Conservation (phyloP, 2,329 filamentous ascomycete species). For the Sordariomycetes sp. region DNA sequence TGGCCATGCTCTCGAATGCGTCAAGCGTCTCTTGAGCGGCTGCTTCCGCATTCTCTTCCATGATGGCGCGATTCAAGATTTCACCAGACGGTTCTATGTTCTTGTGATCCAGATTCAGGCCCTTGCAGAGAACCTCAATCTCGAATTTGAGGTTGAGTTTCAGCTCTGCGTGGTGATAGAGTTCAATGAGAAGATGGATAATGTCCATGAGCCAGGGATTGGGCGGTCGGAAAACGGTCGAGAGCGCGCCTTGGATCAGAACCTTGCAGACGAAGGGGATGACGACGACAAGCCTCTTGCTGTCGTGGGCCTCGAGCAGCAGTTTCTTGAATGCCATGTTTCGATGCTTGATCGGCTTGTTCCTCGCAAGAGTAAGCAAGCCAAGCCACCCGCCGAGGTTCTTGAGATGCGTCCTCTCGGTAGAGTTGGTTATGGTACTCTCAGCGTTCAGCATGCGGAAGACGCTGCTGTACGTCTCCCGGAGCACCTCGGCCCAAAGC, state of each 20-base stretch:
- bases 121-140: slow-evolving; percentile 94
- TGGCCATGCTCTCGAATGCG: slow-evolving; percentile 67
- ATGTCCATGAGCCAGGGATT: slow-evolving; percentile 99
- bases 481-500: slow-evolving; percentile 78
- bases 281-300: slow-evolving; percentile 78
- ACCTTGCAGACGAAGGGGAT: slow-evolving; percentile 98
- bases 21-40: slow-evolving; percentile 58
- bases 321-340: slow-evolving; percentile 97
- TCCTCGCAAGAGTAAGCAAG: slow-evolving; percentile 78
- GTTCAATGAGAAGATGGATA: slow-evolving; percentile 75
- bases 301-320: slow-evolving; percentile 85
- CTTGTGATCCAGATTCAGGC: slow-evolving; percentile 83
- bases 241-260: slow-evolving; percentile 68
- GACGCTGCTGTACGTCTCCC: slow-evolving; percentile 83
- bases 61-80: slow-evolving; percentile 61
- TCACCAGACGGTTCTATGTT: slow-evolving; percentile 76
- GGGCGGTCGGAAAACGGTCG: slow-evolving; percentile 81
- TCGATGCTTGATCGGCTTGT: slow-evolving; percentile 90
- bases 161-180: slow-evolving; percentile 85
- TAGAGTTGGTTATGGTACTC: slow-evolving; percentile 67
- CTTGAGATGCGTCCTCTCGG: slow-evolving; percentile 79
- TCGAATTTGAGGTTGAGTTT: slow-evolving; percentile 98
- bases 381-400: slow-evolving; percentile 92
- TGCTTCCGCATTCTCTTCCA: slow-evolving; percentile 48
- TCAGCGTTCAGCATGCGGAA: slow-evolving; percentile 84